Evolutionary conservation across 2,329 filamentous ascomycete genomes (phyloP), one percentile per base, ranked within the genome.

Genomic region (Hymenoscyphus fraxineus): DNA sequence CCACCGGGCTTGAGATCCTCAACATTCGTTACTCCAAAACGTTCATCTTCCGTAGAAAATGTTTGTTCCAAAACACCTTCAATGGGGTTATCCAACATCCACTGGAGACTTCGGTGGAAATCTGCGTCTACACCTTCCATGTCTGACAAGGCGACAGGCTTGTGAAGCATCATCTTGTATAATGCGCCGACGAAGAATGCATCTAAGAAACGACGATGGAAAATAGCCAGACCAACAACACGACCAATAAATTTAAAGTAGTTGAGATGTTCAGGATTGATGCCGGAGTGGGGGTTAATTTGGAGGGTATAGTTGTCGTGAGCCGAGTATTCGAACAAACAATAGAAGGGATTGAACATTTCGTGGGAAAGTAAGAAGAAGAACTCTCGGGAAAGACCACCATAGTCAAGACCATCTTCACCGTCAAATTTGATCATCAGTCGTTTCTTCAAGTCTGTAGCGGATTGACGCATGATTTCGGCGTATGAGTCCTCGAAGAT

Each of bases 261-360:
- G 77, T 97, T 98, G 74, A 99, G 82, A 86, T 99, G 95, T 80
- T 99, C 95, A 0, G 95, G 95, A 79, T 99, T 99, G 80, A 99
- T 98, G 69, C 95, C 95, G 22, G 95, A 99, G 78, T 99, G 95
- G 57, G 95, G 95, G 81, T 99, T 99, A 82, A 99, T 99, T 80
- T 99, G 95, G 63, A 99, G 89, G 38, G 95, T 99, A 81, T 99
- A 99, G 81, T 99, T 99, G 86, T 99, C 95, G 82, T 99, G 95
- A 47, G 95, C 95, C 32, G 95, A 98, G 79, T 99, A 99, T 80
- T 99, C 95, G 82, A 99, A 99, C 62, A 99, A 84, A 77, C 95
- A 99, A 82, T 99, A 99, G 81, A 99, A 99, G 39, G 95, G 95
- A 78, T 99, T 99, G 82, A 99, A 99, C 95, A 99, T 99, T 82